These are phyloP conservation scores for Erodium trifolium DNA, from an alignment of 441 rosid genomes.

Conservation along the genomic window DNA sequence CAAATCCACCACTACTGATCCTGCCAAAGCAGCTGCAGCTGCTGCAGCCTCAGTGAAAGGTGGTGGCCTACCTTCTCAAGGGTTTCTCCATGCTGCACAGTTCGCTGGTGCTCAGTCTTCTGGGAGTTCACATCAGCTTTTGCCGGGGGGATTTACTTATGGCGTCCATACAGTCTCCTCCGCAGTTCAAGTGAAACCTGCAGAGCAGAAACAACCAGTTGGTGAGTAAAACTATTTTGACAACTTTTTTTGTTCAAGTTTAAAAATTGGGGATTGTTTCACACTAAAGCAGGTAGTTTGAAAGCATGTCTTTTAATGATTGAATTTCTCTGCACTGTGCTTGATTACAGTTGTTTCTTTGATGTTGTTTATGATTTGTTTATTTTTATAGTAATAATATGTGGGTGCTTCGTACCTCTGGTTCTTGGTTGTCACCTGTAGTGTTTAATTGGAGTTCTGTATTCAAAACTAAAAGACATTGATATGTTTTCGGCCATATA, in stretches of 20 bases:
- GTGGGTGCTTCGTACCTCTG: too few species aligned
- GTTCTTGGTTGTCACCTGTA: too few species aligned
- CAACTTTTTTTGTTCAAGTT: too few species aligned
- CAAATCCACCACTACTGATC: constrained; percentile 44
- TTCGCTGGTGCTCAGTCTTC: constrained; percentile 41
- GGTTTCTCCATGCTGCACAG: constrained; percentile 38
- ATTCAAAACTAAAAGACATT: too few species aligned
- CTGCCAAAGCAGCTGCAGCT: constrained; percentile 52
- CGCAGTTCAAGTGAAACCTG: constrained; percentile 67
- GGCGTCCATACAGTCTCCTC: constrained; percentile 41
- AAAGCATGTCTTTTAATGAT: too few species aligned
- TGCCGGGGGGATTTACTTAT: constrained; percentile 50
- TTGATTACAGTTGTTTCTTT: too few species aligned
- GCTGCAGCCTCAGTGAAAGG: constrained; percentile 47
- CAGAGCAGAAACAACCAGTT: constrained; percentile 79
- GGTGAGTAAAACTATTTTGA: constrained; percentile 47
- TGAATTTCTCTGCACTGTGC: too few species aligned
- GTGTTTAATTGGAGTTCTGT: too few species aligned
- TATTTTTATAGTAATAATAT: too few species aligned
- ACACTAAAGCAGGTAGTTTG: too few species aligned
- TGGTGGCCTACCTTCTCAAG: constrained; percentile 41
- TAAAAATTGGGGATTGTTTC: constrained; percentile 7
- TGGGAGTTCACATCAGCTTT: constrained; percentile 51
- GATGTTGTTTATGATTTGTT: too few species aligned
- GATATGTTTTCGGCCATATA: too few species aligned